Base-by-base conservation (phyloP, 805 yeast species). In the Wickerhamomyces strasburgensis region DNA sequence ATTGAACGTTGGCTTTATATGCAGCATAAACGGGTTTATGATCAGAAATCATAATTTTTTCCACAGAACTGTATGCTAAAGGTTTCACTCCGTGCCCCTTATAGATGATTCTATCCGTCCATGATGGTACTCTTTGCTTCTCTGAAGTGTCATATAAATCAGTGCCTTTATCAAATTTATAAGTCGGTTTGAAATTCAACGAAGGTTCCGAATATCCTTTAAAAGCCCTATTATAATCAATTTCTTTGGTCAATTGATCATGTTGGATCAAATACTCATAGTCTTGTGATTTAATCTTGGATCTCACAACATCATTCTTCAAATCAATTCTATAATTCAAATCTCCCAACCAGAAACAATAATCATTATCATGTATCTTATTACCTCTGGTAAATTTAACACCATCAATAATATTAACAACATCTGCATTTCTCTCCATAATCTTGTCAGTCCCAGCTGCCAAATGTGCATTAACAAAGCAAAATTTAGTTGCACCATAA, bases 291-390 rank as follows among this genome's bases (percentile, higher is more conserved):
- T 61, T 63, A 19, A 89, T 58, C 39, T 75, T 63, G 2, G 61
- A 53, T 45, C 94, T 72, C 6, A 84, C 94, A 33, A 77, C 78
- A 19, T 86, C 96, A 52, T 83, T 86, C 0, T 83, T 66, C 34
- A 84, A 60, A 1, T 69, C 63, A 23, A 90, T 75, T 49, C 98
- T 69, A 59, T 84, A 93, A 56, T 93, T 93, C 58, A 90, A 73
- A 56, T 93, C 99, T 16, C 99, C 99, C 31, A 90, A 61, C 98
- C 98, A 93, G 15, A 93, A 68, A 6, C 87, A 81, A 27, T 78
- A 75, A 53, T 90, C 96, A 57, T 88, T 96, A 51, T 87, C 90
- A 46, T 73, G 72, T 30, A 86, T 72, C n/a, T 70, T 72, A 34
- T 79, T 71, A 39, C 90, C 87, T 36, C 98, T 70, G 0, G 87